Evolutionary conservation across 1,284 basidiomycete species (phyloP), one percentile per base, ranked within the genome.

Genomic region (Moesziomyces sp.): DNA sequence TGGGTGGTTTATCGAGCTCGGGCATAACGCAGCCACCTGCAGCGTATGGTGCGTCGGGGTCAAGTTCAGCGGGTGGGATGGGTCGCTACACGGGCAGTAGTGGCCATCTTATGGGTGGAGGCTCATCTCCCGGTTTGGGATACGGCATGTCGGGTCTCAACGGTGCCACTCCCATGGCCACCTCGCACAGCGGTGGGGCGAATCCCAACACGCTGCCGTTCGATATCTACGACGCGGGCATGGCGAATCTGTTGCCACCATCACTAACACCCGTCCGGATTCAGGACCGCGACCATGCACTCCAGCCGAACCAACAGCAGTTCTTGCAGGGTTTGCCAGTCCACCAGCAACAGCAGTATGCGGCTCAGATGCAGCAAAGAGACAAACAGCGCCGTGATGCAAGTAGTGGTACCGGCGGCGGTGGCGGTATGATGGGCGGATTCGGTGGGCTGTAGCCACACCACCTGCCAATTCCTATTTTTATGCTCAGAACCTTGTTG

Each of bases 141-240:
- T 68, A 68, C 35, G 50, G 50, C 8, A 23, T 58, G 24, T n/a
- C 51, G 21, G 19, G 34, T 5, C 21, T 44, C n/a, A 67, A 63
- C 24, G 64, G 64, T 5, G 53, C 47, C 1, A 11, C 46, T 0
- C 4, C 49, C 16, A 64, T 61, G 58, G 47, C 52, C 26, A n/a
- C 46, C n/a, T 48, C 61, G 14, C 46, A 52, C 42, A 52, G 56
- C 35, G 59, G 53, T 21, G 49, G 57, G 28, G 35, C 3, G 3
- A 46, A 40, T 9, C 40, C 48, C 1, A 53, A 38, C 18, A 68
- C 72, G 13, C 26, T 78, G 40, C 76, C 76, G 3, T 70, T 76
- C n/a, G 74, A 78, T 46, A 78, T 74, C 14, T 78, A 78, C 53
- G 76, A 78, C 45, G 64, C 69, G 9, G 76, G 74, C n/a, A 78